Percentiles rank a stretch among this genome's conserved stretches.
These are phyloP conservation scores for Tricholoma sp. DNA, from an alignment of 768 basidiomycete genomes.

Conservation along the genomic window DNA sequence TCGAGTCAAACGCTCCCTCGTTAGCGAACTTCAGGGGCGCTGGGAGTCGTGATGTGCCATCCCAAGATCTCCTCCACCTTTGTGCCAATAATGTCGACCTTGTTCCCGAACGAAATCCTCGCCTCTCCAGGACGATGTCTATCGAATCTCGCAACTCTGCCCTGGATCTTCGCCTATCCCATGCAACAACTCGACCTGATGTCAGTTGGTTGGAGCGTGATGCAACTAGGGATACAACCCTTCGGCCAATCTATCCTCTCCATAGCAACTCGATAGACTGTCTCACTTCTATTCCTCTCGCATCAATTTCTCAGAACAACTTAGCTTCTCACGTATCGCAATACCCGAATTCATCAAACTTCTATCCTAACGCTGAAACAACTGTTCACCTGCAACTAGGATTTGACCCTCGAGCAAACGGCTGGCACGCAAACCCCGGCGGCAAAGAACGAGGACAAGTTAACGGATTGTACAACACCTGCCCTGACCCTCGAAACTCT, in stretches of 20 bases:
- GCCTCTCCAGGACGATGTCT: not conserved
- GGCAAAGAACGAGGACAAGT: not conserved
- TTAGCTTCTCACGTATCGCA: not conserved
- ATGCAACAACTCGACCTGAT: not conserved
- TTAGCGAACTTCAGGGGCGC: not conserved
- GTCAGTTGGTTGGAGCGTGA: not conserved
- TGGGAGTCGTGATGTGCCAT: slow-evolving; percentile 1
- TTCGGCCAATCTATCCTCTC: not conserved
- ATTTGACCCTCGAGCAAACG: not conserved
- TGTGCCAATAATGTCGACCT: slow-evolving; percentile 5
- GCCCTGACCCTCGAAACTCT: not conserved
- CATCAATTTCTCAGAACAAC: not conserved
- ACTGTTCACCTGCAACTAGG: not conserved
- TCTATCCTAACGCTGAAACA: not conserved
- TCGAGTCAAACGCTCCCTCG: not conserved
- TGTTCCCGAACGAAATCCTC: slow-evolving; percentile 1
- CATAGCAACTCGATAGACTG: slow-evolving; percentile 10
- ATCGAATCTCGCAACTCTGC: not conserved
- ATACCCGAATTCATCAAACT: not conserved
- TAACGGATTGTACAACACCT: not conserved
- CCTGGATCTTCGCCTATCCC: slow-evolving; percentile 1
- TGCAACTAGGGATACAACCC: not conserved
- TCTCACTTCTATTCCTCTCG: slow-evolving; percentile 3
- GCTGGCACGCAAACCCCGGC: not conserved
- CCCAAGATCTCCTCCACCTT: slow-evolving; percentile 9